These are phyloP conservation scores for Camelina hispida DNA, from an alignment of 345 rosid species.

Conservation along the genomic window DNA sequence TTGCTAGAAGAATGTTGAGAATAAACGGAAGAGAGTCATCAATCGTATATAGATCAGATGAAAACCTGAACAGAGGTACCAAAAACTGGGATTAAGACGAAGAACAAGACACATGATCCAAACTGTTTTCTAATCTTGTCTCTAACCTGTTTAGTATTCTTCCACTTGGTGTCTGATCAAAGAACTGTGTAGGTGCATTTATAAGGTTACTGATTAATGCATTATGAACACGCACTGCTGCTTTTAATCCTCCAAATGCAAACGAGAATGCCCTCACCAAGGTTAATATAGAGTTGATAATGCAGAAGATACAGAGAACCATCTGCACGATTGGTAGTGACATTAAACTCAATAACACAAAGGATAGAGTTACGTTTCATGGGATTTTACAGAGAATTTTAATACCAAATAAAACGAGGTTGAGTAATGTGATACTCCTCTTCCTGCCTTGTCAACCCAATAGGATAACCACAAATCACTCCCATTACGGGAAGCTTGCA, in stretches of 20 bases:
- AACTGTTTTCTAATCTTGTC: conserved; percentile 7
- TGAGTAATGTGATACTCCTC: conserved; percentile 52
- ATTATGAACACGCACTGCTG: conserved; percentile 75
- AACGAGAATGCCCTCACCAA: conserved; percentile 92
- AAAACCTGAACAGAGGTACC: conserved; percentile 57
- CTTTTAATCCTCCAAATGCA: conserved; percentile 89
- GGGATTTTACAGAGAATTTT: background rate
- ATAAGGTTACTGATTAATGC: conserved; percentile 69
- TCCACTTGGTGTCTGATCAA: conserved; percentile 96
- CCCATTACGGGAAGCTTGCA: conserved; percentile 97
- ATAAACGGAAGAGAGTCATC: conserved; percentile 98
- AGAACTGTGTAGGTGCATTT: conserved; percentile 80
- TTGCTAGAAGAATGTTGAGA: conserved; percentile 91
- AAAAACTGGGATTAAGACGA: conserved; percentile 11
- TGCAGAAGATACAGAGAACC: conserved; percentile 77
- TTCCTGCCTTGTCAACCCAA: conserved; percentile 85
- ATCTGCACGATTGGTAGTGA: conserved; percentile 51
- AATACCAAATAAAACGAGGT: conserved; percentile 82
- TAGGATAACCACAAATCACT: conserved; percentile 92
- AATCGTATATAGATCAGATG: conserved; percentile 90
- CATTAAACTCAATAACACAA: conserved; percentile 2
- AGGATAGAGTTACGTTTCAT: conserved; percentile 11
- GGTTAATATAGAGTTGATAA: conserved; percentile 70
- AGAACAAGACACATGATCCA: conserved; percentile 27
- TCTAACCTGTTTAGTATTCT: conserved; percentile 93